phyloP scores from a whole-genome alignment of 495 filamentous ascomycete genomes.

The Aeminium ludgeri region DNA sequence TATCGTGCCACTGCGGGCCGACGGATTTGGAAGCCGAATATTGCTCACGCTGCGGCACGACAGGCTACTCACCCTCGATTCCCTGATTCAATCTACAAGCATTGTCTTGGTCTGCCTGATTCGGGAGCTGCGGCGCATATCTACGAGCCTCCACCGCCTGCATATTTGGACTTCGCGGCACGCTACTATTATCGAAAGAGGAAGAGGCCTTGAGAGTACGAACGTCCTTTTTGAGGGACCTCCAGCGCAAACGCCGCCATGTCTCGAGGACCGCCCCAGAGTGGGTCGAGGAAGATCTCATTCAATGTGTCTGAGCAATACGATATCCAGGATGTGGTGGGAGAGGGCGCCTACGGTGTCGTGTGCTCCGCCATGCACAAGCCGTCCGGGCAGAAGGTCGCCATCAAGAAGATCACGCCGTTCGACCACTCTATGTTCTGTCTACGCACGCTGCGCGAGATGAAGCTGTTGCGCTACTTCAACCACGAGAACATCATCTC shows the following conservation, averaged over 20 bases:
- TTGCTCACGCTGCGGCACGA: too few species aligned
- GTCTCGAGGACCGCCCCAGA: slow-evolving; percentile 20
- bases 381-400: slow-evolving; percentile 95
- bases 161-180: too few species aligned
- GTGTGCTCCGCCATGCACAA: slow-evolving; percentile 98
- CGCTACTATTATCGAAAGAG: too few species aligned
- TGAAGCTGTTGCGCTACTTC: slow-evolving; percentile 98
- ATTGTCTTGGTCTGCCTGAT: too few species aligned
- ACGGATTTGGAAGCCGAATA: too few species aligned
- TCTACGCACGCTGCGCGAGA: slow-evolving; percentile 88
- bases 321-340: slow-evolving; percentile 97
- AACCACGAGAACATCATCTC: slow-evolving; percentile 99
- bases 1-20: too few species aligned
- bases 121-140: too few species aligned
- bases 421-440: slow-evolving; percentile 82
- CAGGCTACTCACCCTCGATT: too few species aligned
- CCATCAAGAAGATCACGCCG: slow-evolving; percentile 99
- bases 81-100: too few species aligned
- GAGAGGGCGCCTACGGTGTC: slow-evolving; percentile 96
- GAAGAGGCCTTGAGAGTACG: too few species aligned
- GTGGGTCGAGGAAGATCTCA: slow-evolving; percentile 80
- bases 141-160: too few species aligned
- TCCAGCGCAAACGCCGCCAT: slow-evolving; percentile 7
- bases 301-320: slow-evolving; percentile 99
- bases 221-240: too few species aligned